These are phyloP conservation scores for Aureobasidium melanogenum DNA, from an alignment of 2,329 filamentous ascomycete genomes.

Conservation along the genomic window DNA sequence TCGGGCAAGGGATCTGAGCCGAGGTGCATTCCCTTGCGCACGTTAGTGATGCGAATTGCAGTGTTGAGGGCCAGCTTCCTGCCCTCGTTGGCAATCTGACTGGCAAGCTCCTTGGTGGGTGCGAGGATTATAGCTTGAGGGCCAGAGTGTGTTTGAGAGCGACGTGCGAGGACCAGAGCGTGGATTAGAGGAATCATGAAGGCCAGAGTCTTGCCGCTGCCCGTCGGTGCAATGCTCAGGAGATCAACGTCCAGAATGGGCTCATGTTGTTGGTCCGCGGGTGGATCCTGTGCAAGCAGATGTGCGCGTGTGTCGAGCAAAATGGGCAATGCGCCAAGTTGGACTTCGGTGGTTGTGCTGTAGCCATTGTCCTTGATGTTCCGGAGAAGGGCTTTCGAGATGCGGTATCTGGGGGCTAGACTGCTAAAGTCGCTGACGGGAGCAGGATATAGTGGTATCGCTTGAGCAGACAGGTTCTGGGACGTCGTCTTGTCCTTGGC, in stretches of 20 bases:
- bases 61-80: slow-evolving; percentile 71
- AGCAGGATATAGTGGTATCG: slow-evolving; percentile 62
- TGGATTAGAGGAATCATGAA: slow-evolving; percentile 86
- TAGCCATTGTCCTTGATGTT: slow-evolving; percentile 84
- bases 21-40: slow-evolving; percentile 77
- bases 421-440: slow-evolving; percentile 71
- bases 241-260: slow-evolving; percentile 51
- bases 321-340: slow-evolving; percentile 76
- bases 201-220: slow-evolving; percentile 91
- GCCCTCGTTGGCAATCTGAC: slow-evolving; percentile 57
- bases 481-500: slow-evolving; percentile 29
- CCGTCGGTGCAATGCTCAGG: slow-evolving; percentile 83
- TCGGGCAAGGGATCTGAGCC: slow-evolving; percentile 19
- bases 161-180: slow-evolving; percentile 42
- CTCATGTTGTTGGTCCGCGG: slow-evolving; percentile 20
- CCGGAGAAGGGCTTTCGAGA: slow-evolving; percentile 62
- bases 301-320: slow-evolving; percentile 42
- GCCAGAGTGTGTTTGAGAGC: slow-evolving; percentile 2
- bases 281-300: slow-evolving; percentile 31
- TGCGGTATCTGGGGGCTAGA: slow-evolving; percentile 60
- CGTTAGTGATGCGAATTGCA: slow-evolving; percentile 67
- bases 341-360: slow-evolving; percentile 82
- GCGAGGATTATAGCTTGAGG: slow-evolving; percentile 37
- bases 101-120: slow-evolving; percentile 42
- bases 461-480: slow-evolving; percentile 32